Evolutionary conservation across 495 filamentous ascomycete genomes (phyloP).

Genomic region (Massariosphaeria phaeospora): DNA sequence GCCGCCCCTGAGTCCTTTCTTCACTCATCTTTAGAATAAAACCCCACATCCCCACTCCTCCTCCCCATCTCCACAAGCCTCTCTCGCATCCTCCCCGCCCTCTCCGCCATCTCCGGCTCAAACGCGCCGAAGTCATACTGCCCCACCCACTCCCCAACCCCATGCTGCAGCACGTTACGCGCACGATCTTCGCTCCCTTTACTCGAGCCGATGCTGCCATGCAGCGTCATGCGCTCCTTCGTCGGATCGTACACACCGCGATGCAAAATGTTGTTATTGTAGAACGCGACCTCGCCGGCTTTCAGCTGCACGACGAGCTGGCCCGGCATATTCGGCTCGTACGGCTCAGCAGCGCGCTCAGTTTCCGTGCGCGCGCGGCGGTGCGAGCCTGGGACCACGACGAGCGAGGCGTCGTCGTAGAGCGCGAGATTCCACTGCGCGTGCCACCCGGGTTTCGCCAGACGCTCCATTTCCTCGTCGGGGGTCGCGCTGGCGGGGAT

Average conservation of each 20-base stretch:
- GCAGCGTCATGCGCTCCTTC: slow-evolving; percentile 64
- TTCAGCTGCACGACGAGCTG: slow-evolving; percentile 59
- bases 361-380: slow-evolving; percentile 56
- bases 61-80: slow-evolving; percentile 39
- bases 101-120: slow-evolving; percentile 41
- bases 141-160: slow-evolving; percentile 69
- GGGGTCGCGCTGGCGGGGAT: slow-evolving; percentile 53
- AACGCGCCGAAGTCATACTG: slow-evolving; percentile 43
- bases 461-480: slow-evolving; percentile 50
- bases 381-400: slow-evolving; percentile 71
- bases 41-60: slow-evolving; percentile 37
- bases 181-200: slow-evolving; percentile 52
- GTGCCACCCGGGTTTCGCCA: slow-evolving; percentile 43
- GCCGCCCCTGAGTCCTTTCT: no score
- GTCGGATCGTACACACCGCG: slow-evolving; percentile 62
- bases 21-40: slow-evolving; percentile 34
- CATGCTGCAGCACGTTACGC: slow-evolving; percentile 82
- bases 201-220: slow-evolving; percentile 71
- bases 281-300: slow-evolving; percentile 74
- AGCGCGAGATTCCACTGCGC: slow-evolving; percentile 78
- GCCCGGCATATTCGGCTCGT: slow-evolving; percentile 53
- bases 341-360: slow-evolving; percentile 59
- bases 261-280: slow-evolving; percentile 84
- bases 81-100: slow-evolving; percentile 42
- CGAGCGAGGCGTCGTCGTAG: slow-evolving; percentile 58